Percentiles rank a stretch among this genome's conserved stretches.
Conservation (phyloP, 2,329 filamentous ascomycete species). For the Exophiala sp. region DNA sequence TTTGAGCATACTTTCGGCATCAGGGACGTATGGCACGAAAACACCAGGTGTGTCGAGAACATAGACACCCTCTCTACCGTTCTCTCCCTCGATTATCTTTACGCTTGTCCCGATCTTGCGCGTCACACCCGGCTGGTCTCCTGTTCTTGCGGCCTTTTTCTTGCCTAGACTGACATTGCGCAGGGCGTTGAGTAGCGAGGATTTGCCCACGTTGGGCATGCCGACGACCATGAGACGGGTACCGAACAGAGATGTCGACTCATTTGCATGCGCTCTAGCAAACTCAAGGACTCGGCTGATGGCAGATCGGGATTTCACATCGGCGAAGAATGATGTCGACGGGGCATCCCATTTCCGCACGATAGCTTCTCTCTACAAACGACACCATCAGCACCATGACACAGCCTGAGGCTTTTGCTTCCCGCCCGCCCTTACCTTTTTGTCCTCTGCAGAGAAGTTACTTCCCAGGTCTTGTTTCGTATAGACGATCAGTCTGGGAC, state of each 20-base stretch:
- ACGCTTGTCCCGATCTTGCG: conserved; percentile 77
- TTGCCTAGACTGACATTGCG: conserved; percentile 60
- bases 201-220: conserved; percentile 98
- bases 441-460: conserved; percentile 37
- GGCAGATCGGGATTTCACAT: conserved; percentile 44
- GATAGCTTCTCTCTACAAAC: conserved; percentile 44
- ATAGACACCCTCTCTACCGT: conserved; percentile 61
- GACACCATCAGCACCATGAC: neutral
- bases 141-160: conserved; percentile 72
- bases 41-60: conserved; percentile 90
- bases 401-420: no score
- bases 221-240: conserved; percentile 81
- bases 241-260: conserved; percentile 60
- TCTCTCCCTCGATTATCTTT: conserved; percentile 63
- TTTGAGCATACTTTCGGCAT: conserved; percentile 87
- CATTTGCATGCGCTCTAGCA: conserved; percentile 47
- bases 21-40: conserved; percentile 83
- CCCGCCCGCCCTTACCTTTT: conserved; percentile 9
- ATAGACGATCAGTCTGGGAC: conserved; percentile 75
- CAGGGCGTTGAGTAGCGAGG: conserved; percentile 82
- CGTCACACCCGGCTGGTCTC: conserved; percentile 82
- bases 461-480: conserved; percentile 77
- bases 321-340: conserved; percentile 49
- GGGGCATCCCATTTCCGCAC: conserved; percentile 52
- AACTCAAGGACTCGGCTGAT: conserved; percentile 45